Percentiles rank a stretch among this genome's conserved stretches.
phyloP scores from a whole-genome alignment of 768 basidiomycete genomes.

The Holtermannia corniformis region DNA sequence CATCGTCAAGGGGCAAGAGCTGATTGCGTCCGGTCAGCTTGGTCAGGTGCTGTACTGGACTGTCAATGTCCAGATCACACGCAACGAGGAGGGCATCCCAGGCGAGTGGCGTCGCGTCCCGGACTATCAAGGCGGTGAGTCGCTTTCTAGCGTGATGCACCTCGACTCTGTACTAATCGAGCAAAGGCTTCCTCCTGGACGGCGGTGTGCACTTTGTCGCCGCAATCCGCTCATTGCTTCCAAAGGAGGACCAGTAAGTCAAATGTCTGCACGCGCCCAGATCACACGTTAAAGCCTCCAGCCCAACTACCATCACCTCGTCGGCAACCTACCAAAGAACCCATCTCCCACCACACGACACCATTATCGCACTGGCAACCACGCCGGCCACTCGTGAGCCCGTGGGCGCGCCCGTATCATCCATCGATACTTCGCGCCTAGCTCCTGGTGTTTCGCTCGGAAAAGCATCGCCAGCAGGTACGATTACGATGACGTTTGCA shows the following conservation, averaged over 20 bases:
- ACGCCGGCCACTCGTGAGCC: not conserved
- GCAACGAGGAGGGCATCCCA: slow-evolving; percentile 64
- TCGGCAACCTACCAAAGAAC: slow-evolving; percentile 61
- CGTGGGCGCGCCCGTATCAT: not conserved
- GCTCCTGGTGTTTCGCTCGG: slow-evolving; percentile 11
- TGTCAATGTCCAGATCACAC: slow-evolving; percentile 48
- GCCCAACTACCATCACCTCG: slow-evolving; percentile 51
- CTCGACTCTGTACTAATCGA: slow-evolving; percentile 27
- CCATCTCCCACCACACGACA: slow-evolving; percentile 69
- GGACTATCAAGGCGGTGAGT: slow-evolving; percentile 46
- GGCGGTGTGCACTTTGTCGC: slow-evolving; percentile 35
- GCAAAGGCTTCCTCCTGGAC: slow-evolving; percentile 70
- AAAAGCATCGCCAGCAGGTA: slow-evolving; percentile 24
- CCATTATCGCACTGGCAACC: slow-evolving; percentile 45
- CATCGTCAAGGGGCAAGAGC: slow-evolving; percentile 15
- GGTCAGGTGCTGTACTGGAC: slow-evolving; percentile 65
- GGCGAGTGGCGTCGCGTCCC: slow-evolving; percentile 73
- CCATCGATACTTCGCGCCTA: not conserved
- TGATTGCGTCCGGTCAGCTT: slow-evolving; percentile 54
- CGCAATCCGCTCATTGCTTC: slow-evolving; percentile 51
- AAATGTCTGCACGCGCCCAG: too few relatives aligned
- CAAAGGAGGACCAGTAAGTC: slow-evolving; percentile 21
- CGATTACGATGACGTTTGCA: slow-evolving; percentile 29
- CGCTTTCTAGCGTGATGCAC: not conserved
- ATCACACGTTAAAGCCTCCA: too few relatives aligned